A percentile compares a stretch with the other conserved stretches of the same genome.
phyloP scores from a whole-genome alignment of 768 basidiomycete species.

The Collybiopsis confluens region DNA sequence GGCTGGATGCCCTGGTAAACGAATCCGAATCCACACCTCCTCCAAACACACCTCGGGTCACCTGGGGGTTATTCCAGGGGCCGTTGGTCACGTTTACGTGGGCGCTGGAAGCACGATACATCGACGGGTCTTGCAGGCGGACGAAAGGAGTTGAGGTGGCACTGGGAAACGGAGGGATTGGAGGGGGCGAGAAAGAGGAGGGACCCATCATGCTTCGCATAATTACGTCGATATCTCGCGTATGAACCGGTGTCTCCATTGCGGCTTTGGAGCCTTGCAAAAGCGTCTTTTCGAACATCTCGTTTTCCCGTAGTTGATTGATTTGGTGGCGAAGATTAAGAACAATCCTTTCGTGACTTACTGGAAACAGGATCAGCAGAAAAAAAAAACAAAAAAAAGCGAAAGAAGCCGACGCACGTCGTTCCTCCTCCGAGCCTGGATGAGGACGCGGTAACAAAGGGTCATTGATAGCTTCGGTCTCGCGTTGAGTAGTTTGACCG shows the following conservation, averaged over 20 bases:
- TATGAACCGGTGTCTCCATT: slow-evolving; percentile 36
- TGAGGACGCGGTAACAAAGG: slow-evolving; percentile 30
- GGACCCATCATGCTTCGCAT: slow-evolving; percentile 51
- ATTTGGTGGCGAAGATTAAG: slow-evolving; percentile 31
- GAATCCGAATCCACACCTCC: slow-evolving; percentile 6
- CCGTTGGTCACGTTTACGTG: background rate
- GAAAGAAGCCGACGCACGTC: slow-evolving; percentile 24
- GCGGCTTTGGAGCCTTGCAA: slow-evolving; percentile 43
- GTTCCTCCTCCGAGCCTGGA: slow-evolving; percentile 27
- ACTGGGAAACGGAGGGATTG: background rate
- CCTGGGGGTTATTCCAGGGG: slow-evolving; percentile 3
- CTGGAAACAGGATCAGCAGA: background rate
- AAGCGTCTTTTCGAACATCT: slow-evolving; percentile 43
- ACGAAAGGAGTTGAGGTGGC: slow-evolving; percentile 6
- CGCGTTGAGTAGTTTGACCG: slow-evolving; percentile 31
- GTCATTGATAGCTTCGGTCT: slow-evolving; percentile 34
- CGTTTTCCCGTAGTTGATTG: slow-evolving; percentile 40
- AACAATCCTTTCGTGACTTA: slow-evolving; percentile 33
- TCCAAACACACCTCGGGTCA: slow-evolving; percentile 1
- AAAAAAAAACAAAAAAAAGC: background rate
- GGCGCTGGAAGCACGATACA: background rate
- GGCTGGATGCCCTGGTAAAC: background rate
- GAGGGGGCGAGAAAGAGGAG: slow-evolving; percentile 2
- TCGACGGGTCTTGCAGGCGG: background rate
- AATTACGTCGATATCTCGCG: slow-evolving; percentile 44